These are phyloP conservation scores for Fistulifera solaris DNA, from an alignment of 108 stramenopile species.

Conservation along the genomic window DNA sequence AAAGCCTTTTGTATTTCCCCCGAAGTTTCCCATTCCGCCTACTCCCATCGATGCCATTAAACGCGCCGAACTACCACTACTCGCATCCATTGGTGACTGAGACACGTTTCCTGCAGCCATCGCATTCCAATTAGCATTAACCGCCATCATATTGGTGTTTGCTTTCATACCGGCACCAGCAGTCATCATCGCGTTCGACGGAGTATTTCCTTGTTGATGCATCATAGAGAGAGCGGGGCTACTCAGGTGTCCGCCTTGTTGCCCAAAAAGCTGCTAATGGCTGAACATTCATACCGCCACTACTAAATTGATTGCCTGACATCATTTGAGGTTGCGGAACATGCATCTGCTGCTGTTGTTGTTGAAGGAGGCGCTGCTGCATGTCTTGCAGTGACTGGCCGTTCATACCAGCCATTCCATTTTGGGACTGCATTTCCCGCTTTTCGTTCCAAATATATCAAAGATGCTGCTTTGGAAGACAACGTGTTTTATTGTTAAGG, in stretches of 20 bases:
- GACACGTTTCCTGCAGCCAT: background rate
- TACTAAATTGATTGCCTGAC: conserved; percentile 1
- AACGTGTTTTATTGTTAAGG: too few relatives aligned
- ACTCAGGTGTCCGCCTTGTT: conserved; percentile 4
- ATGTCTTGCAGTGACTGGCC: conserved; percentile 10
- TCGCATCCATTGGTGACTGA: conserved; percentile 13
- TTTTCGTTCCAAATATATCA: too few relatives aligned
- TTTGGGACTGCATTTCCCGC: too few relatives aligned
- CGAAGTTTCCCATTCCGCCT: too few relatives aligned
- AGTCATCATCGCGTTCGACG: conserved; percentile 10
- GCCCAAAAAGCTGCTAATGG: conserved; percentile 2
- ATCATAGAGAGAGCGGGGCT: conserved; percentile 7
- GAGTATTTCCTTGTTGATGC: conserved; percentile 11
- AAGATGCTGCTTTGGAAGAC: too few relatives aligned
- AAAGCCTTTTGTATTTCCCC: too few relatives aligned
- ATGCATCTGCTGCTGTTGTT: conserved; percentile 8
- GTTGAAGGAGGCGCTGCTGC: conserved; percentile 8
- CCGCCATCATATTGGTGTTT: conserved; percentile 1
- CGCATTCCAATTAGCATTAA: conserved; percentile 4
- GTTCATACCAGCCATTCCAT: conserved; percentile 2
- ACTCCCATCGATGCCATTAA: conserved; percentile 3
- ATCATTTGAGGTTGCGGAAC: conserved; percentile 1
- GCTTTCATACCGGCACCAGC: conserved; percentile 2
- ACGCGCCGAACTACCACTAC: conserved; percentile 11
- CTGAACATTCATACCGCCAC: conserved; percentile 1